Evolutionary conservation across 257 asterid genomes (phyloP).

Genomic region (Solanum chmielewskii): DNA sequence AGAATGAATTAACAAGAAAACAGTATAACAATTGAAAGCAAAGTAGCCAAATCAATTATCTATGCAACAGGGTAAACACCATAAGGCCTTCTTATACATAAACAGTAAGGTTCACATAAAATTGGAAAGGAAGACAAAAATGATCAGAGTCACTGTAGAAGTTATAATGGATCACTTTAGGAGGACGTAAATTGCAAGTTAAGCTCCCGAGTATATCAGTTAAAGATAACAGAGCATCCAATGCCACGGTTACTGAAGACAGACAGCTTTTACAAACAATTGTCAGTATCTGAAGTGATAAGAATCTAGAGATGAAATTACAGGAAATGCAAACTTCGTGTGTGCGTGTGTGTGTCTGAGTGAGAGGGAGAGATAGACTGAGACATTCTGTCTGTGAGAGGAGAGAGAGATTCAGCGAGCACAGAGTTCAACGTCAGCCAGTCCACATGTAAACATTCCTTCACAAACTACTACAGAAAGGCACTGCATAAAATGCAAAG

Average conservation of each 20-base stretch:
- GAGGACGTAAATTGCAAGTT: background rate
- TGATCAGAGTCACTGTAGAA: background rate
- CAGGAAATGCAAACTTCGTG: background rate
- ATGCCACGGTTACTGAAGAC: background rate
- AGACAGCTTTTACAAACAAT: background rate
- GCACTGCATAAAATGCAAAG: background rate
- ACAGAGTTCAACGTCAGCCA: background rate
- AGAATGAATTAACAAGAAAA: conserved; percentile 7
- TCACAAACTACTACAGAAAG: background rate
- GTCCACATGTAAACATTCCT: background rate
- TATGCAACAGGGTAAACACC: background rate
- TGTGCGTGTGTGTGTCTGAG: too few relatives aligned
- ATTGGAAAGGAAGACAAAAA: background rate
- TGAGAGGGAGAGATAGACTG: background rate
- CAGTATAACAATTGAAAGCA: background rate
- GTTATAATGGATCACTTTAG: background rate
- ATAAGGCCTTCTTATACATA: background rate
- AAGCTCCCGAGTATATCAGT: background rate
- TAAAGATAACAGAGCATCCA: background rate
- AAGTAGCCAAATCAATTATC: background rate
- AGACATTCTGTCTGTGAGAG: background rate
- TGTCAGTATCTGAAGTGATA: background rate
- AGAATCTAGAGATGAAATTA: background rate
- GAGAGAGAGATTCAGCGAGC: background rate
- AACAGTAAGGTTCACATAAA: background rate